Percentiles rank a stretch among this genome's conserved stretches.
Evolutionary conservation across 106 monocot genomes (phyloP).

Genomic region (Dactylorhiza incarnata): DNA sequence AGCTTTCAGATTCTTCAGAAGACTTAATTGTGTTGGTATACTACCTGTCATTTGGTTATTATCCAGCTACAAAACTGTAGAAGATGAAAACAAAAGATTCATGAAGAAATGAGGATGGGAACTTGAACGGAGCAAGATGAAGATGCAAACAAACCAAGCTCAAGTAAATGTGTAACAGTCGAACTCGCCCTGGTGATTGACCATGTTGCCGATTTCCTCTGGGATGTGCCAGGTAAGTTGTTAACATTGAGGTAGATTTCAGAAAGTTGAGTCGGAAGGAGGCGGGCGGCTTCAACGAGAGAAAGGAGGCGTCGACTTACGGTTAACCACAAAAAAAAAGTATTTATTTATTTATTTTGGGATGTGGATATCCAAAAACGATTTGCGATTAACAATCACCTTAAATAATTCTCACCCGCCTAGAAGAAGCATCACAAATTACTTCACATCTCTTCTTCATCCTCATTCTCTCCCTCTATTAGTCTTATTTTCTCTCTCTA

Average conservation of each 20-base stretch:
- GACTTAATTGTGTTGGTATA: conserved; percentile 60
- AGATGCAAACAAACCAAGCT: not conserved
- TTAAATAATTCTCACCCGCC: too few species aligned
- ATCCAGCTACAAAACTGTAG: conserved; percentile 72
- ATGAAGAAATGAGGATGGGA: not conserved
- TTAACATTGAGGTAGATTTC: conserved; percentile 83
- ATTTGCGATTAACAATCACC: conserved; percentile 33
- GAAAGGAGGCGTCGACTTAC: too few species aligned
- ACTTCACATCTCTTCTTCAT: too few species aligned
- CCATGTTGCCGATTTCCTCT: not conserved
- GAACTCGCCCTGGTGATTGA: not conserved
- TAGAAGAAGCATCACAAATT: too few species aligned
- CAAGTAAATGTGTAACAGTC: too few species aligned
- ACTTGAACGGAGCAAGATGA: not conserved
- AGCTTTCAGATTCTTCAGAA: conserved; percentile 54
- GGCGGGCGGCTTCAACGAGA: too few species aligned
- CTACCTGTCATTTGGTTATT: conserved; percentile 78
- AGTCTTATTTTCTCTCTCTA: too few species aligned
- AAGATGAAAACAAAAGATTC: not conserved
- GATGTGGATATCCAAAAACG: too few species aligned
- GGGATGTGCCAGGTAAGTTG: conserved; percentile 63
- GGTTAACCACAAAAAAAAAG: too few species aligned
- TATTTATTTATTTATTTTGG: too few species aligned
- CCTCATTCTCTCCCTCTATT: too few species aligned
- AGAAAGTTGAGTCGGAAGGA: too few species aligned